Evolutionary conservation across 2,329 filamentous ascomycete species (phyloP), one percentile per base, ranked within the genome.

Genomic region (Diaporthe sp.): DNA sequence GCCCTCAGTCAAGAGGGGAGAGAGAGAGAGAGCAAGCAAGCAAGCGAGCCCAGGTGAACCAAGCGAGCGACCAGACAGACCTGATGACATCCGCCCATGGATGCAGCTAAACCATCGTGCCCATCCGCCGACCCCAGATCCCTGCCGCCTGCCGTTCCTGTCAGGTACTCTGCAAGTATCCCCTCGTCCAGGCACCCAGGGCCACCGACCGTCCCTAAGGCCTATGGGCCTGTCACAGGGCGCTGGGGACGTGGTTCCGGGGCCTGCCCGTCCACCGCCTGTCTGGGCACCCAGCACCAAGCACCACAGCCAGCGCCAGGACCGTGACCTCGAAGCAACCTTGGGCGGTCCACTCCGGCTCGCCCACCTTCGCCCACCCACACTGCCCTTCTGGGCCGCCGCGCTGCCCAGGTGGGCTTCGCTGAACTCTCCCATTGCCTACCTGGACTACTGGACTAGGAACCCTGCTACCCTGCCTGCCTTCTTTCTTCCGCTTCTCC

Each of bases 111-210:
- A 74, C 73, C 42, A 76, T 75, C 57, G 73, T 51, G 67, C 72
- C 71, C 72, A 65, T 61, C 67, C 51, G 51, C 44, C 31, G 46
- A 75, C 60, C 73, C 75, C 60, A 65, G 70, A 75, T 57, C 75
- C 75, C 70, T 75, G 70, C 49, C 12, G 10, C 9, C 65, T 42
- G 31, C 65, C 44, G 46, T 22, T 44, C 15, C 46, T 39, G 55
- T 28, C 72, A 68, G 57, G 75, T 76, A 68, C 46, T 46, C 46
- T 61, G 58, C 44, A 71, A 75, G 55, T 73, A 74, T 62, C 67
- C 4, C 22, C 46, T 74, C 53, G 60, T 46, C 39, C 68, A 72
- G 73, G 60, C 34, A 61, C 46, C 67, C 37, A 72, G 73, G 31
- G 37, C 65, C 61, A 19, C 42, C 19, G 61, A 12, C 61, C 61